Evolutionary conservation across 495 filamentous ascomycete species (phyloP).

Genomic region (Lindgomyces ingoldianus): DNA sequence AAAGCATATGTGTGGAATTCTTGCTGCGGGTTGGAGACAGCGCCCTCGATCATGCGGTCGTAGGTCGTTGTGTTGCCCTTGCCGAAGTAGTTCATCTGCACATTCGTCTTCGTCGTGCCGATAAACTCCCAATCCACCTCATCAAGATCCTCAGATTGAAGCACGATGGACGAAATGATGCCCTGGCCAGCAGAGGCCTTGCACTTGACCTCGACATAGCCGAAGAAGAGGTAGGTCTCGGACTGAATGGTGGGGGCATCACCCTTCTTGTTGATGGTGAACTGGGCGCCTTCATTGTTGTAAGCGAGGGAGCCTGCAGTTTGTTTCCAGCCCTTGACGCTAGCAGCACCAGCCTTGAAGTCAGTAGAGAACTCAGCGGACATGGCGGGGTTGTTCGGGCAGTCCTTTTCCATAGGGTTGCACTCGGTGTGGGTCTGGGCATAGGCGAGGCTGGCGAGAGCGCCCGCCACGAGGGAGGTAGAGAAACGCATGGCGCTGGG

Average conservation of each 20-base stretch:
- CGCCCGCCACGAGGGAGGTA: constrained; percentile 8
- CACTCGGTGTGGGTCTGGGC: constrained; percentile 69
- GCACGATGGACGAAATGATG: constrained; percentile 79
- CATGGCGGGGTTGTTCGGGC: constrained; percentile 66
- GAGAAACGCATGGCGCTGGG: constrained; percentile 28
- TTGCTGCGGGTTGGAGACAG: constrained; percentile 54
- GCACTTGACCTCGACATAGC: constrained; percentile 67
- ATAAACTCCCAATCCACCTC: constrained; percentile 77
- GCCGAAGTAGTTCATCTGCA: constrained; percentile 84
- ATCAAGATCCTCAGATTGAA: constrained; percentile 82
- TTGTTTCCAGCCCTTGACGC: constrained; percentile 60
- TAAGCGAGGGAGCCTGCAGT: constrained; percentile 60
- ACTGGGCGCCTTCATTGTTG: constrained; percentile 60
- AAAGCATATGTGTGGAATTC: constrained; percentile 81
- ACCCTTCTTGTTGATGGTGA: constrained; percentile 69
- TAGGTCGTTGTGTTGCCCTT: constrained; percentile 71
- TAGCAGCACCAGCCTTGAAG: constrained; percentile 61
- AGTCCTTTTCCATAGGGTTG: constrained; percentile 64
- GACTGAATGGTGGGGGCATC: constrained; percentile 75
- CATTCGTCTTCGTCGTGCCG: constrained; percentile 59
- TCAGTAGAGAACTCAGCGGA: constrained; percentile 60
- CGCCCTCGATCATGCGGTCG: constrained; percentile 62
- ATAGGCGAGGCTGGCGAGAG: constrained; percentile 34
- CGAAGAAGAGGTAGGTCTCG: constrained; percentile 78
- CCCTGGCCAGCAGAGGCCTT: constrained; percentile 72